These are phyloP conservation scores for Pyronema omphalodes DNA, from an alignment of 495 filamentous ascomycete genomes.

Conservation along the genomic window DNA sequence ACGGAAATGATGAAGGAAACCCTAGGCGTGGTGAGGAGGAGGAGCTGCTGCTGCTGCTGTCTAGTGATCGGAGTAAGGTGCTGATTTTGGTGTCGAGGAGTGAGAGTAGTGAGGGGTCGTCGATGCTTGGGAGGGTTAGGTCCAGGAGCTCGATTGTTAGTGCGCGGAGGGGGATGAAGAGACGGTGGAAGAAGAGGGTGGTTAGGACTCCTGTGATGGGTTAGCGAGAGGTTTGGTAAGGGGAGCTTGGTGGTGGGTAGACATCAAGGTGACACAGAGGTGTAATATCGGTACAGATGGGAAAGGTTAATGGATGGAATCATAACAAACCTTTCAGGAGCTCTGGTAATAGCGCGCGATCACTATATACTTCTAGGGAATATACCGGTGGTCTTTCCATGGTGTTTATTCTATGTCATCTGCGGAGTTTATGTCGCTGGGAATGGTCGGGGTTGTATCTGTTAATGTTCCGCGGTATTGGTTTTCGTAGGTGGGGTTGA, in stretches of 20 bases:
- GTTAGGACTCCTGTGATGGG: constrained; percentile 57
- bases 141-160: constrained; percentile 78
- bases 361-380: constrained; percentile 67
- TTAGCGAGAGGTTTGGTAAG: not conserved
- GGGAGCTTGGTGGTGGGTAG: not conserved
- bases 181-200: constrained; percentile 97
- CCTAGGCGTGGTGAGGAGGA: not conserved
- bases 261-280: too few relatives aligned
- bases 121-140: constrained; percentile 72
- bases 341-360: constrained; percentile 66
- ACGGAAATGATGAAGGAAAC: too few relatives aligned
- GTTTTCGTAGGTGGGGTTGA: too few relatives aligned
- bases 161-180: constrained; percentile 76
- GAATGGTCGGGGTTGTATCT: too few relatives aligned
- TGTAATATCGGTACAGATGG: too few relatives aligned
- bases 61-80: constrained; percentile 43
- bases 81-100: constrained; percentile 75
- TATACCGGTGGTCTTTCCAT: constrained; percentile 53
- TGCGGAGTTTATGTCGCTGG: too few relatives aligned
- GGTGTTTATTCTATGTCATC: constrained; percentile 6
- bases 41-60: too few relatives aligned
- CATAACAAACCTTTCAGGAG: constrained; percentile 64
- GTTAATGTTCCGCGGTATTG: too few relatives aligned
- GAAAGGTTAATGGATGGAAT: not conserved
- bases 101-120: constrained; percentile 77